These are phyloP conservation scores for Microbotryum violaceum DNA, from an alignment of 1,284 basidiomycete species.

Conservation along the genomic window DNA sequence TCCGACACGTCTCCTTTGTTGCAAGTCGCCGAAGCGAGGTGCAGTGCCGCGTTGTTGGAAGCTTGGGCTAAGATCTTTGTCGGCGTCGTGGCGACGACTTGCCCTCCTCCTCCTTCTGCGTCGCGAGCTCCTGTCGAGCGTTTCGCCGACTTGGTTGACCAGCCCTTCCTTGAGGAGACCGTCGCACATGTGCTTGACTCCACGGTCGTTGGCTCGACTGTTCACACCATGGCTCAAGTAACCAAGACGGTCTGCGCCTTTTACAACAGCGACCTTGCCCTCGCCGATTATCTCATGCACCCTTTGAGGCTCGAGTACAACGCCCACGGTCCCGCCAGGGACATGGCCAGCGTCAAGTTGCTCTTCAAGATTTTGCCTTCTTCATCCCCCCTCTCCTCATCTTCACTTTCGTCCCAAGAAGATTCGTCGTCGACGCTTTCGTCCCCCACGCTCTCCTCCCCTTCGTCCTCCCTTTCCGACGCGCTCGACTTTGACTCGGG, in stretches of 20 bases:
- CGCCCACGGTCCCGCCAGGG: constrained; percentile 6
- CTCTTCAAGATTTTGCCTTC: constrained; percentile 18
- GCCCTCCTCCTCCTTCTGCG: neutral
- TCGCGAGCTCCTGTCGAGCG: neutral
- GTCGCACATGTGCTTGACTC: constrained; percentile 8
- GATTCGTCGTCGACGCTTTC: neutral
- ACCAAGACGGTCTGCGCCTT: constrained; percentile 7
- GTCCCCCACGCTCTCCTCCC: constrained; percentile 5
- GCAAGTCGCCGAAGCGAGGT: constrained; percentile 24
- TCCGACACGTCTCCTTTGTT: constrained; percentile 30
- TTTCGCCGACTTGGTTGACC: constrained; percentile 5
- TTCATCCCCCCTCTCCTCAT: no score
- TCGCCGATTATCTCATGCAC: neutral
- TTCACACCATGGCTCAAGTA: constrained; percentile 3
- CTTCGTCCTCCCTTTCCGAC: neutral
- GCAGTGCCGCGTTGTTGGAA: constrained; percentile 25
- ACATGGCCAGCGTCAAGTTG: constrained; percentile 10
- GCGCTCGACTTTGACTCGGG: neutral
- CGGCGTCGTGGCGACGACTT: constrained; percentile 24
- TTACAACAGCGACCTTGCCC: neutral
- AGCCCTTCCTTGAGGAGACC: constrained; percentile 3
- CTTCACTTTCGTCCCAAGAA: neutral
- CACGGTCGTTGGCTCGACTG: constrained; percentile 11
- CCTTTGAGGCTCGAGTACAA: constrained; percentile 6
- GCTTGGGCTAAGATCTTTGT: constrained; percentile 31